Base-by-base conservation (phyloP, 139 green algal genomes). In the Chlorella sp. region DNA sequence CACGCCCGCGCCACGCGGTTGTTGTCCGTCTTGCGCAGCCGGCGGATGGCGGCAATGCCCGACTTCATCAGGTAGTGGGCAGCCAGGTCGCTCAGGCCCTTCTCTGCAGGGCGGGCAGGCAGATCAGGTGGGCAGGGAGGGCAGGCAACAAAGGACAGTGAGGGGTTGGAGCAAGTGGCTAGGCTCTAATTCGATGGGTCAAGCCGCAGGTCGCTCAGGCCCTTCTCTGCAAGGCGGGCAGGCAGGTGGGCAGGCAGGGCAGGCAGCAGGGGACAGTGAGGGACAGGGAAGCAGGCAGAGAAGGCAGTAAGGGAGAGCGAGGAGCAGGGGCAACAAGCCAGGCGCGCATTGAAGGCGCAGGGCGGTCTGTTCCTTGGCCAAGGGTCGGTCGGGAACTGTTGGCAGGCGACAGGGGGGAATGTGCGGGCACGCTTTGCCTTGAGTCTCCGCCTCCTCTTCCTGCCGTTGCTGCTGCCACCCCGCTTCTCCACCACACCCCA, bases 11-110 rank as follows among this genome's bases (percentile, higher is more conserved):
- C 98, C 57, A 99, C 98, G 89, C 97, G 95, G 95, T 99, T 99
- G 96, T 99, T 99, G 93, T 99, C 98, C 14, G 98, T 99, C 92
- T 99, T 99, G 75, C 98, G 94, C 89, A 99, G 89, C n/a, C 98
- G 95, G 40, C 98, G 94, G 92, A 99, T 99, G 89, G 97, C 98
- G 28, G 92, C 95, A 87, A 99, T 97, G 93, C 96, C 96, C 9
- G 96, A 95, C 88, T 98, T 98, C 66, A 93, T 96, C 21, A 99
- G 93, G 94, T 97, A 98, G 93, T 99, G 97, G 40, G 96, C 96
- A 4, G 97, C 97, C 86, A 99, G 95, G 92, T 99, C 98, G 34
- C 88, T 96, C 42, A 99, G 93, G 26, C 98, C 98, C 95, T 99
- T 99, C 92, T 99, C 97, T 87, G 83, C 83, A 86, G 32, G 80